phyloP scores from a whole-genome alignment of 73 alveolate genomes.

The Durusdinium trenchii region DNA sequence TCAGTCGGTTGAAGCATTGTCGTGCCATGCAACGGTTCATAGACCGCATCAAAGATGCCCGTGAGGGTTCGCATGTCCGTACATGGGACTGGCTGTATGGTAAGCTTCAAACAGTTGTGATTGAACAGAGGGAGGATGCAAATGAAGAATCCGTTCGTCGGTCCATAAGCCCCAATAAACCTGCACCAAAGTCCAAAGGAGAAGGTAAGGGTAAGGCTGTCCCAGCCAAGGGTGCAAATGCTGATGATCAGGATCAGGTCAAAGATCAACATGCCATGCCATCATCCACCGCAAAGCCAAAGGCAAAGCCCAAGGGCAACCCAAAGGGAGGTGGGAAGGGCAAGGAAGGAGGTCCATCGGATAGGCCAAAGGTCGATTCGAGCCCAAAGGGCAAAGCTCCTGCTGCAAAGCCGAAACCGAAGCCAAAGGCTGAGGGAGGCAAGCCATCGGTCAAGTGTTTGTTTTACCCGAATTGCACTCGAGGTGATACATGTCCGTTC shows the following conservation, averaged over 20 bases:
- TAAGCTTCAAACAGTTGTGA: neutral
- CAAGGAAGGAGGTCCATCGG: neutral
- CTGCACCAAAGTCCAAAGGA: neutral
- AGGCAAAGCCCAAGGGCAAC: neutral
- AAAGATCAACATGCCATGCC: neutral
- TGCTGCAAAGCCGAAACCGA: neutral
- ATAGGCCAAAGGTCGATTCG: neutral
- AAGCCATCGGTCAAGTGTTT: constrained; percentile 3
- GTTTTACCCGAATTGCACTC: constrained; percentile 44
- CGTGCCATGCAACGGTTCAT: neutral
- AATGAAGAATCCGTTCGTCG: constrained; percentile 35
- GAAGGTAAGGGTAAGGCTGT: constrained; percentile 1
- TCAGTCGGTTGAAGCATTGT: constrained; percentile 33
- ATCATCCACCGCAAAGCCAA: neutral
- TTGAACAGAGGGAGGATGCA: constrained; percentile 26
- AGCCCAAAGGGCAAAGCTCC: constrained; percentile 17
- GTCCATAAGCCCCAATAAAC: neutral
- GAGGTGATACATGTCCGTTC: constrained; percentile 40
- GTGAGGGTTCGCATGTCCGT: constrained; percentile 17
- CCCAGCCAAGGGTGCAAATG: neutral
- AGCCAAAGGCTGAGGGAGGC: constrained; percentile 22
- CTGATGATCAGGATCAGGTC: neutral
- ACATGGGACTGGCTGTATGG: constrained; percentile 62
- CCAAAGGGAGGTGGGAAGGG: neutral
- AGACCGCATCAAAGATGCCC: constrained; percentile 10